Evolutionary conservation across 2,329 filamentous ascomycete species (phyloP).

Genomic region (Aspergillus novoparasiticus): DNA sequence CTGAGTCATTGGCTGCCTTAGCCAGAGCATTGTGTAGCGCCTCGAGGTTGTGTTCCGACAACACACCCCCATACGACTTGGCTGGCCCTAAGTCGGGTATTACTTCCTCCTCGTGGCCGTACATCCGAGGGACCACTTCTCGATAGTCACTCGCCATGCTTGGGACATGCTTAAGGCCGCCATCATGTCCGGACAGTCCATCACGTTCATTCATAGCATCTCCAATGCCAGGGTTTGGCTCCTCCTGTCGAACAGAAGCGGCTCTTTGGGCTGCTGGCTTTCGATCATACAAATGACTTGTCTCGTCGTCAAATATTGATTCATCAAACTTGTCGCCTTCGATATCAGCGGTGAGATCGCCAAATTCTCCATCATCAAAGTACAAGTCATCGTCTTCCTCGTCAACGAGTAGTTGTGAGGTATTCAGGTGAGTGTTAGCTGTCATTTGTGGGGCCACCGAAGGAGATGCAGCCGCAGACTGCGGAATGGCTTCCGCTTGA

Average conservation of each 20-base stretch:
- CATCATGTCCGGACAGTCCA: constrained; percentile 9
- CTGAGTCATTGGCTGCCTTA: constrained; percentile 76
- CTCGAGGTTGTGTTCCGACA: constrained; percentile 62
- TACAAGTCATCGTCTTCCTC: constrained; percentile 49
- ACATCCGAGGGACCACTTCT: constrained; percentile 20
- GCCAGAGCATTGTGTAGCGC: constrained; percentile 84
- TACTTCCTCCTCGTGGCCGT: constrained; percentile 29
- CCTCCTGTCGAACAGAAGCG: constrained; percentile 15
- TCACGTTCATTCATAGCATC: constrained; percentile 19
- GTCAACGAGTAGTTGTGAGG: constrained; percentile 17
- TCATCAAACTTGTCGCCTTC: constrained; percentile 47
- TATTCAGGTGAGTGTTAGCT: not conserved
- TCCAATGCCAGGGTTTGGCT: constrained; percentile 4
- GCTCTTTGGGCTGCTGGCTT: constrained; percentile 28
- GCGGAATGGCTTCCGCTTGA: not conserved
- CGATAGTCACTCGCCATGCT: constrained; percentile 40
- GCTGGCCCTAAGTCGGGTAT: constrained; percentile 38
- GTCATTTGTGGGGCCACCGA: constrained; percentile 1
- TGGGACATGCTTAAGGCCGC: constrained; percentile 35
- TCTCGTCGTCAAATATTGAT: constrained; percentile 52
- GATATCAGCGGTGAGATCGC: constrained; percentile 38
- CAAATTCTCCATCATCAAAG: constrained; percentile 52
- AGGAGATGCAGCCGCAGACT: not conserved
- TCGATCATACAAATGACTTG: constrained; percentile 45
- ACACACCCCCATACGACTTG: constrained; percentile 36